Conservation (phyloP, 2,329 filamentous ascomycete genomes). For the Diplodia seriata region DNA sequence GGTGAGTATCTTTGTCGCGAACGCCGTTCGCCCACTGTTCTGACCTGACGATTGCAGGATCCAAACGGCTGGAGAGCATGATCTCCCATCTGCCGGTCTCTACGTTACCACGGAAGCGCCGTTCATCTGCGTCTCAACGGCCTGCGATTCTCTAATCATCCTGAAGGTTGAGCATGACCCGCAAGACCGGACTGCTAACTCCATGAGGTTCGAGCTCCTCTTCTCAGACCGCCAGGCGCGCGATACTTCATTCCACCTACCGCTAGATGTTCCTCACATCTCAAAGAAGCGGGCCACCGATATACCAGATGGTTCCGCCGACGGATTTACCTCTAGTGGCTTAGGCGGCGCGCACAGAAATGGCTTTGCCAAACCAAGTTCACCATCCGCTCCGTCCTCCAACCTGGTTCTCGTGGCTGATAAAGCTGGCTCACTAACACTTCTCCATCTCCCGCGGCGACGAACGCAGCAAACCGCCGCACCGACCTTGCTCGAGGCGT, state of each 20-base stretch:
- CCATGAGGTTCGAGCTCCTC: constrained; percentile 36
- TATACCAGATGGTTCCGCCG: neutral
- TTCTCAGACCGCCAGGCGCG: constrained; percentile 45
- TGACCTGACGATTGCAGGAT: constrained; percentile 7
- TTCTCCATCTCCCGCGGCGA: constrained; percentile 40
- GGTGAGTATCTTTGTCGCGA: constrained; percentile 20
- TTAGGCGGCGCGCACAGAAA: constrained; percentile 6
- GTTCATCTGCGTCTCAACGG: constrained; percentile 62
- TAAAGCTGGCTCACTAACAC: constrained; percentile 43
- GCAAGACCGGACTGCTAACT: neutral
- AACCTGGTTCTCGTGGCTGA: constrained; percentile 44
- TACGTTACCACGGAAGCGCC: constrained; percentile 56
- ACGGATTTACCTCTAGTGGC: neutral
- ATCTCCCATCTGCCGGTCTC: constrained; percentile 58
- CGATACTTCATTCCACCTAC: constrained; percentile 40
- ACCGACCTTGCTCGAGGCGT: constrained; percentile 51
- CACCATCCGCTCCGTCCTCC: neutral
- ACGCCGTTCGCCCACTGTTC: neutral
- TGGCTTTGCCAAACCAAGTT: neutral
- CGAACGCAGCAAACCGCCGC: constrained; percentile 39
- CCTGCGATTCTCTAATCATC: constrained; percentile 60
- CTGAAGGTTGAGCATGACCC: constrained; percentile 46
- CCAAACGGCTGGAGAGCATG: constrained; percentile 40
- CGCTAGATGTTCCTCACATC: constrained; percentile 34
- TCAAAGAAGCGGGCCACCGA: neutral